Evolutionary conservation across 495 filamentous ascomycete species (phyloP).

Genomic region (Lindgomyces ingoldianus): DNA sequence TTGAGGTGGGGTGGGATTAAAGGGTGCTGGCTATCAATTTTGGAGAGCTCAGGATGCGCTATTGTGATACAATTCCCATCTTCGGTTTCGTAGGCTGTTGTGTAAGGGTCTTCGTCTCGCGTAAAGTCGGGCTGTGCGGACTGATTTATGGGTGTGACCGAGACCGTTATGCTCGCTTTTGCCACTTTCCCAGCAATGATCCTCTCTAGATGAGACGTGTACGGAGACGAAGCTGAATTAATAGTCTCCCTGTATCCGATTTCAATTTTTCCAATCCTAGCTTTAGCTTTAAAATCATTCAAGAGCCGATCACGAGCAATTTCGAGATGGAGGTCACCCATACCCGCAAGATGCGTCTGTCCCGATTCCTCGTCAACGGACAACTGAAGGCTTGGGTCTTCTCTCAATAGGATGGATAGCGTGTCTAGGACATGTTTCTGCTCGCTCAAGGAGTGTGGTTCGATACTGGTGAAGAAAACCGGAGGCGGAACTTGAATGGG

Average conservation of each 20-base stretch:
- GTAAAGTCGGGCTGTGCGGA: background rate
- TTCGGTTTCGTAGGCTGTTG: constrained; percentile 42
- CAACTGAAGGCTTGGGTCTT: constrained; percentile 92
- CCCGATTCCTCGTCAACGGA: constrained; percentile 85
- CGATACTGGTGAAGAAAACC: constrained; percentile 92
- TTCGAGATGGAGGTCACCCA: constrained; percentile 98
- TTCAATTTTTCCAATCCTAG: constrained; percentile 87
- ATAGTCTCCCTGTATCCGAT: constrained; percentile 90
- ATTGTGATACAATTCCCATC: constrained; percentile 45
- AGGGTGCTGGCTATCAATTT: constrained; percentile 26
- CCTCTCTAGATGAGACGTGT: constrained; percentile 69
- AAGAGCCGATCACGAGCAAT: constrained; percentile 87
- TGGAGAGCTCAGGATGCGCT: constrained; percentile 43
- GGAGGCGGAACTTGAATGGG: constrained; percentile 89
- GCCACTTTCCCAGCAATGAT: constrained; percentile 77
- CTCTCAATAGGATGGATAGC: constrained; percentile 74
- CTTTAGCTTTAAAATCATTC: constrained; percentile 85
- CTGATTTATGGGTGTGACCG: constrained; percentile 64
- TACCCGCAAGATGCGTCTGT: constrained; percentile 88
- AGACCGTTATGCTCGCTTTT: constrained; percentile 72
- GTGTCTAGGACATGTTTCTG: constrained; percentile 76
- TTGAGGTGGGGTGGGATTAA: constrained; percentile 60
- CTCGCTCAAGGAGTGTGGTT: constrained; percentile 76
- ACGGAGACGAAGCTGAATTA: constrained; percentile 53
- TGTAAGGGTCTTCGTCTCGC: constrained; percentile 40